Percentiles rank a stretch among this genome's conserved stretches.
phyloP scores from a whole-genome alignment of 2,329 filamentous ascomycete genomes.

The Aspergillus puulaauensis region DNA sequence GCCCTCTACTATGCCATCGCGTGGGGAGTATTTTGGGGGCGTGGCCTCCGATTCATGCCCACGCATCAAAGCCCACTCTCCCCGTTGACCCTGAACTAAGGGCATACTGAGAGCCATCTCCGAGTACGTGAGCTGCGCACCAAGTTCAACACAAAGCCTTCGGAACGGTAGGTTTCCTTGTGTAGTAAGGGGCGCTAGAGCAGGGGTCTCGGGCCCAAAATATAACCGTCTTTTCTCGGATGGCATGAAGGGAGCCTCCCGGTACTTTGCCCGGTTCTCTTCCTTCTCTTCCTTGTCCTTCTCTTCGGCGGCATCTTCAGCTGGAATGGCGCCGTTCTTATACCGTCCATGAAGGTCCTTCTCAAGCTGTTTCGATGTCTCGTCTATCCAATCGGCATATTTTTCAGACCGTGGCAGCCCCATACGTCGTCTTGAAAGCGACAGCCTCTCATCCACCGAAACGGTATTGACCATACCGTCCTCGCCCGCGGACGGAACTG shows the following conservation, averaged over 20 bases:
- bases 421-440: constrained; percentile 70
- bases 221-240: constrained; percentile 94
- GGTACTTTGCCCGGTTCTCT: constrained; percentile 75
- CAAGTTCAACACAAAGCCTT: constrained; percentile 82
- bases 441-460: constrained; percentile 66
- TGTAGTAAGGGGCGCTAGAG: constrained; percentile 91
- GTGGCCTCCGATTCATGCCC: constrained; percentile 79
- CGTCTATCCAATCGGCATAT: constrained; percentile 76
- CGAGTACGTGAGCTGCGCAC: constrained; percentile 91
- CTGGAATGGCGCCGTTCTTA: constrained; percentile 35
- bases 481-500: constrained; percentile 39
- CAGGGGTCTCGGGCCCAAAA: constrained; percentile 89
- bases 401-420: constrained; percentile 71
- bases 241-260: constrained; percentile 82
- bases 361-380: constrained; percentile 53
- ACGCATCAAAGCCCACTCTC: constrained; percentile 94
- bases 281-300: constrained; percentile 49
- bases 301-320: constrained; percentile 18
- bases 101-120: constrained; percentile 97
- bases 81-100: constrained; percentile 82
- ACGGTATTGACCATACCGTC: constrained; percentile 75
- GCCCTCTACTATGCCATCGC: constrained; percentile 61
- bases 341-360: constrained; percentile 51
- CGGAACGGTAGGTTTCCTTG: constrained; percentile 96
- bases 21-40: constrained; percentile 65